Percentiles rank a stretch among this genome's conserved stretches.
Conservation (phyloP, 805 yeast genomes). For the Yarrowia sp. region DNA sequence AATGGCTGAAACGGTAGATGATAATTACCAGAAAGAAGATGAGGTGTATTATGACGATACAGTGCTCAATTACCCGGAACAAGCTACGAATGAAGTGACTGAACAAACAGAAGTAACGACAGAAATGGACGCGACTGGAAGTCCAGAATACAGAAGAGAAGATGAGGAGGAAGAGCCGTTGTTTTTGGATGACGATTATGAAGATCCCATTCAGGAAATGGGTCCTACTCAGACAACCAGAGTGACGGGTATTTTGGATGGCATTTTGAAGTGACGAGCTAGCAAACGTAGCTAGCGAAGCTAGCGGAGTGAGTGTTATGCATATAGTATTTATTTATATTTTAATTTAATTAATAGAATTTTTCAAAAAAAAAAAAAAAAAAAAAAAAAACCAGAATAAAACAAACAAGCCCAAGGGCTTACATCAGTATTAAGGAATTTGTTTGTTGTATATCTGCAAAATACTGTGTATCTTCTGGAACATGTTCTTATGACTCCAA, state of each 20-base stretch:
- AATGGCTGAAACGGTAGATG: not conserved
- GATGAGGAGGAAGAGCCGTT: not conserved
- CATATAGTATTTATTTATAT: no score
- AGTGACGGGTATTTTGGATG: not conserved
- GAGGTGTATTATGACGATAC: not conserved
- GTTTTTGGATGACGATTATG: slow-evolving; percentile 8
- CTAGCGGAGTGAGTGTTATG: no score
- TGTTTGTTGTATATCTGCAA: no score
- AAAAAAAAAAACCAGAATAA: no score
- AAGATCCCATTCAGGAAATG: not conserved
- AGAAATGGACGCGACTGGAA: not conserved
- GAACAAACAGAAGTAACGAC: not conserved
- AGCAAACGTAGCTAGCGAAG: no score
- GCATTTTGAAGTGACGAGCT: no score
- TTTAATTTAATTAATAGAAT: no score
- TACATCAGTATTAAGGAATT: no score
- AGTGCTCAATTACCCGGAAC: not conserved
- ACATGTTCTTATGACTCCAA: no score
- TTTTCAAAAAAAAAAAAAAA: no score
- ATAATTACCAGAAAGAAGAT: not conserved
- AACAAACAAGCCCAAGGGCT: no score
- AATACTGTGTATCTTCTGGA: no score
- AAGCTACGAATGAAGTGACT: not conserved
- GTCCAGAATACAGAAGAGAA: not conserved
- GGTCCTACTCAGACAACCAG: slow-evolving; percentile 9